Conservation (phyloP, 2,329 filamentous ascomycete genomes). For the Colletotrichum limetticola region DNA sequence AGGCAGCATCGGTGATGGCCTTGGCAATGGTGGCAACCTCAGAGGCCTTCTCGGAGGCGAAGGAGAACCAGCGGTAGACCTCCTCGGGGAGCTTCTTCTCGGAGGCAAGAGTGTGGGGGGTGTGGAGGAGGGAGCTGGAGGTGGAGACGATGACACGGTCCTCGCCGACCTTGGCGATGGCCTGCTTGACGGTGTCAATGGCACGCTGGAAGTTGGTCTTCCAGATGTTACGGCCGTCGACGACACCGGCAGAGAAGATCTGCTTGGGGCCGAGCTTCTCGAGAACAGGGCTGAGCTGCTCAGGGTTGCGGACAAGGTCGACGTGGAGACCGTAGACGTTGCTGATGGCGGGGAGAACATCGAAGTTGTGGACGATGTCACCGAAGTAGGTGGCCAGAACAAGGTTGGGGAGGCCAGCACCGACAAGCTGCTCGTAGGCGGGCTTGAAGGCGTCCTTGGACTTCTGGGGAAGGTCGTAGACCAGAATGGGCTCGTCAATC, state of each 20-base stretch:
- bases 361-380: slow-evolving; percentile 99
- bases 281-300: slow-evolving; percentile 91
- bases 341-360: slow-evolving; percentile 78
- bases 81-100: slow-evolving; percentile 95
- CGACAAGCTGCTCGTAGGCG: slow-evolving; percentile 88
- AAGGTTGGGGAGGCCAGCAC: slow-evolving; percentile 85
- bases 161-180: slow-evolving; percentile 94
- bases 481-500: slow-evolving; percentile 97
- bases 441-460: slow-evolving; percentile 98
- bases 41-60: slow-evolving; percentile 91
- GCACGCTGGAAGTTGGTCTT: slow-evolving; percentile 99
- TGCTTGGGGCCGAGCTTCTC: slow-evolving; percentile 88
- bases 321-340: slow-evolving; percentile 81
- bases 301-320: slow-evolving; percentile 97
- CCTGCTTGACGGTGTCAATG: slow-evolving; percentile 89
- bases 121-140: slow-evolving; percentile 97
- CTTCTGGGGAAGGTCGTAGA: slow-evolving; percentile 91
- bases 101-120: slow-evolving; percentile 95
- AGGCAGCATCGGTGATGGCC: slow-evolving; percentile 91
- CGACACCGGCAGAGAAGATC: slow-evolving; percentile 92
- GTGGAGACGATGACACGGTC: slow-evolving; percentile 97
- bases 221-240: slow-evolving; percentile 99
- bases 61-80: slow-evolving; percentile 87
- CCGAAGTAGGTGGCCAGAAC: slow-evolving; percentile 98
- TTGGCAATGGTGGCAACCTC: slow-evolving; percentile 96